Percentiles rank a stretch among this genome's conserved stretches.
Conservation (phyloP, 2,329 filamentous ascomycete species). For the Periconia macrospinosa region DNA sequence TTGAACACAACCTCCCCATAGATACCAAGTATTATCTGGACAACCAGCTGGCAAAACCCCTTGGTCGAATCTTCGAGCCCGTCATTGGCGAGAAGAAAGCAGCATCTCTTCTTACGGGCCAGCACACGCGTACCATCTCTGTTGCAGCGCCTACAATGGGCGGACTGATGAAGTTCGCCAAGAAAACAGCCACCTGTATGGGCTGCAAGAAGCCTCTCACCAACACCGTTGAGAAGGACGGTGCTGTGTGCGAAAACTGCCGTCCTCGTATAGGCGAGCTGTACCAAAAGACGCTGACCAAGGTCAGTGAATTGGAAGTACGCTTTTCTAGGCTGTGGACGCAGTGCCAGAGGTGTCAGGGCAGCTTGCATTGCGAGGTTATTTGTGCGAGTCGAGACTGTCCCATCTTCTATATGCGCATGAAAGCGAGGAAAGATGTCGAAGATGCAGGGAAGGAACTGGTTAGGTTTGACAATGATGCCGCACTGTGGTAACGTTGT, state of each 20-base stretch:
- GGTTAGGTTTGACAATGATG: conserved; percentile 83
- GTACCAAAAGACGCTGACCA: conserved; percentile 87
- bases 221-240: conserved; percentile 74
- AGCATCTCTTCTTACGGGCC: conserved; percentile 81
- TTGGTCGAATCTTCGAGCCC: conserved; percentile 95
- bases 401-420: conserved; percentile 99
- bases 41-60: conserved; percentile 94
- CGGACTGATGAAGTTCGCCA: conserved; percentile 96
- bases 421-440: conserved; percentile 99
- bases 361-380: conserved; percentile 96
- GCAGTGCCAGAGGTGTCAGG: conserved; percentile 96
- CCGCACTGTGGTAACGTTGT: conserved; percentile 62
- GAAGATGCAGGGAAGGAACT: conserved; percentile 93
- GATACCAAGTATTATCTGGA: conserved; percentile 99
- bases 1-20: conserved; percentile 97
- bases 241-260: conserved; percentile 88
- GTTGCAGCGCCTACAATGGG: conserved; percentile 90
- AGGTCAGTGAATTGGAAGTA: conserved; percentile 89
- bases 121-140: conserved; percentile 91
- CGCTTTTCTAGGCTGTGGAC: conserved; percentile 94
- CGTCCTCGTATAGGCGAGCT: conserved; percentile 84
- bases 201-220: conserved; percentile 96
- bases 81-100: conserved; percentile 94
- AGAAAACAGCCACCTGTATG: conserved; percentile 98
- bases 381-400: conserved; percentile 97